phyloP scores from a whole-genome alignment of 2,329 filamentous ascomycete genomes.

The Sporothrix protearum region DNA sequence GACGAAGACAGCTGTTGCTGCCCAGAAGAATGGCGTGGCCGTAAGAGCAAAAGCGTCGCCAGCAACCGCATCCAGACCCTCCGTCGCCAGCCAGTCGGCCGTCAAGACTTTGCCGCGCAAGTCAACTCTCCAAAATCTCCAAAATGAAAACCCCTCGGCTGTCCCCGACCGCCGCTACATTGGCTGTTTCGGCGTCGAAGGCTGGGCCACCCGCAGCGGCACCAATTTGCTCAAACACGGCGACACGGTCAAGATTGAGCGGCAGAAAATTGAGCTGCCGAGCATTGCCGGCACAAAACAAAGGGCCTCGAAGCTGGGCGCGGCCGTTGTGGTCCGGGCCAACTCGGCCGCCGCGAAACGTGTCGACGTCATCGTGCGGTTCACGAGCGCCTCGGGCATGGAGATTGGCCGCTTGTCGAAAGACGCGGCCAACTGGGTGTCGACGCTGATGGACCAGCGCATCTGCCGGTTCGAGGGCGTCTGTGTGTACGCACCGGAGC shows the following conservation, averaged over 20 bases:
- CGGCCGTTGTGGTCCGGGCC: slow-evolving; percentile 37
- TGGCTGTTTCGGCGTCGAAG: slow-evolving; percentile 85
- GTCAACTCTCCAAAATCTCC: background rate
- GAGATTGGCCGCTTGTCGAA: slow-evolving; percentile 86
- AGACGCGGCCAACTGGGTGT: slow-evolving; percentile 87
- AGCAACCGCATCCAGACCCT: background rate
- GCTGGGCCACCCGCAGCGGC: slow-evolving; percentile 88
- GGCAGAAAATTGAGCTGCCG: slow-evolving; percentile 68
- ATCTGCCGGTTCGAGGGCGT: slow-evolving; percentile 82
- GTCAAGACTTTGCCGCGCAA: slow-evolving; percentile 21
- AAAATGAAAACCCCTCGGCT: slow-evolving; percentile 24
- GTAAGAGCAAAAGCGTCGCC: background rate
- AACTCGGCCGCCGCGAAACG: slow-evolving; percentile 59
- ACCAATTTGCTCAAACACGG: slow-evolving; percentile 70
- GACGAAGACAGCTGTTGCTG: too few species aligned
- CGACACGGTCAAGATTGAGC: slow-evolving; percentile 80
- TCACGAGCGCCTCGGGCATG: slow-evolving; percentile 72
- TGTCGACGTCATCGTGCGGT: slow-evolving; percentile 84
- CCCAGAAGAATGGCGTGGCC: slow-evolving; percentile 23
- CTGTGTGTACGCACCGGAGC: slow-evolving; percentile 85
- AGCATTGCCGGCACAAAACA: slow-evolving; percentile 35
- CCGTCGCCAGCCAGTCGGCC: background rate
- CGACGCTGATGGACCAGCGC: slow-evolving; percentile 83
- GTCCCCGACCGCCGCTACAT: slow-evolving; percentile 63
- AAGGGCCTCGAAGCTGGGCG: slow-evolving; percentile 45